Base-by-base conservation (phyloP, 129 eudicot genomes). In the Ambrosia artemisiifolia region DNA sequence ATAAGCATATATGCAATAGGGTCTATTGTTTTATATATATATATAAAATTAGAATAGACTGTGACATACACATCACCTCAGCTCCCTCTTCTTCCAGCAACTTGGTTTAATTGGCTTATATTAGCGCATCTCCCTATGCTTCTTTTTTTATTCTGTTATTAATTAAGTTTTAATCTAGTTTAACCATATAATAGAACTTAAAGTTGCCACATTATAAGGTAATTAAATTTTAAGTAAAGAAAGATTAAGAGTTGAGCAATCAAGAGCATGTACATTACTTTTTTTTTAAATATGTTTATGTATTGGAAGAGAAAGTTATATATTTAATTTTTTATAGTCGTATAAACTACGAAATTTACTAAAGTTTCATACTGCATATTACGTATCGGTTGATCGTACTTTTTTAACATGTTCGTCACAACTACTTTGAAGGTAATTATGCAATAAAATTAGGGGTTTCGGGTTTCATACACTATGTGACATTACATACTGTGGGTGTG, bases 41-140 rank as follows among this genome's bases (percentile, higher is more conserved):
- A 11, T 67, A 17, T 18, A 28, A 64, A 34, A n/a, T 32, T 56
- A 67, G 65, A 34, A 4, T 67, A 69, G 75, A 74, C 61, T 32
- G 76, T 62, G 51, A 79, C 75, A 79, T 67, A 60, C 69, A 53
- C 74, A 51, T 76, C 65, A 70, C 71, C 81, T 65, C 75, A 55
- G 71, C 78, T 67, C 75, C 79, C 83, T 73, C 56, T 65, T 62
- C 64, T 19, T 63, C 71, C 49, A 70, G 72, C 81, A 77, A 70
- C 59, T 77, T 62, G 80, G 70, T 51, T 12, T 67, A 43, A 69
- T 75, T 59, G 33, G 56, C 42, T 16, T 70, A 56, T 56, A 1
- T 10, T 11, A 57, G 17, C 57, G 33, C 77, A 75, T 34, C 73
- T 53, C n/a, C 59, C 67, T 24, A 54, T 75, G 72, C 12, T n/a